A percentile compares a stretch with the other conserved stretches of the same genome.
Conservation (phyloP, 495 filamentous ascomycete genomes). For the Trichoderma virens region DNA sequence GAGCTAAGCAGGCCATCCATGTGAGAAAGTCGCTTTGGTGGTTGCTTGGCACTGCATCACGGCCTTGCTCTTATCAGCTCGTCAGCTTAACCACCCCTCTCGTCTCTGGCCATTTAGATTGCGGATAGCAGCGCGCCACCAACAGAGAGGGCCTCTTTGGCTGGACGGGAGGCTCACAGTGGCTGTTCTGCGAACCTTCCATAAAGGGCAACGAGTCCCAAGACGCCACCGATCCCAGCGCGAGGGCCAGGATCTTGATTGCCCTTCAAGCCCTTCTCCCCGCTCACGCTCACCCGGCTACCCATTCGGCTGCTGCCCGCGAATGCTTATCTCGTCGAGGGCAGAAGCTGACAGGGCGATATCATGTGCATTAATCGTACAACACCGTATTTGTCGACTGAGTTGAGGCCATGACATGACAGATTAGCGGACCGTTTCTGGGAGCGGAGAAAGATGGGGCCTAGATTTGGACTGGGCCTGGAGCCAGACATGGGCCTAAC, state of each 20-base stretch:
- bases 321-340: not conserved
- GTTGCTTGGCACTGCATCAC: not conserved
- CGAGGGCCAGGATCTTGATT: not conserved
- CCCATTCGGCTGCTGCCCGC: not conserved
- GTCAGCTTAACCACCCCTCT: not conserved
- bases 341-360: not conserved
- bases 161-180: not conserved
- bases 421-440: slow-evolving; percentile 2
- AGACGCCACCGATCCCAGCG: not conserved
- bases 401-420: not conserved
- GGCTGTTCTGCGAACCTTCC: slow-evolving; percentile 6
- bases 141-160: not conserved
- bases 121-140: not conserved
- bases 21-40: not conserved
- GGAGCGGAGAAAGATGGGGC: not conserved
- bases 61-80: not conserved
- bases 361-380: slow-evolving; percentile 1
- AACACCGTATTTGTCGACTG: not conserved
- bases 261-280: not conserved
- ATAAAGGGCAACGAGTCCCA: not conserved
- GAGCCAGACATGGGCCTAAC: not conserved
- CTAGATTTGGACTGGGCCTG: not conserved
- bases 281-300: no score
- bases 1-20: not conserved
- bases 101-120: not conserved